Percentiles rank a stretch among this genome's conserved stretches.
Evolutionary conservation across 331 rosid genomes (phyloP).

Genomic region (Rhamnella rubrinervis): DNA sequence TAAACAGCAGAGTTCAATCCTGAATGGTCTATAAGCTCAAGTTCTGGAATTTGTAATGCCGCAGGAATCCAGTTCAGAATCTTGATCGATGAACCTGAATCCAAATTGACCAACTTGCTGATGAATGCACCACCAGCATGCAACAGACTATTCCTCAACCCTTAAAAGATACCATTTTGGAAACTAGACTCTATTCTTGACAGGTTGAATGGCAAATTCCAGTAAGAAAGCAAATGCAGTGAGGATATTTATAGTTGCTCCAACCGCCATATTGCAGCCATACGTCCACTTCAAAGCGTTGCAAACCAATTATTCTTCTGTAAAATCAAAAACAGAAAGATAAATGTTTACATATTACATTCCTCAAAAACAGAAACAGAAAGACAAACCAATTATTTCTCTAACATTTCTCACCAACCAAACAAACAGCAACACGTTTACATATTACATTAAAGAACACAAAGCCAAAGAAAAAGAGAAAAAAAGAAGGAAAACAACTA

Average conservation of each 20-base stretch:
- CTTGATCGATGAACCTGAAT: slow-evolving; percentile 63
- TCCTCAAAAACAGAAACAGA: too few species aligned
- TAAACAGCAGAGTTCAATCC: slow-evolving; percentile 92
- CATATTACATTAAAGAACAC: too few species aligned
- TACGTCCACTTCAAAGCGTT: slow-evolving; percentile 22
- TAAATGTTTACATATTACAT: too few species aligned
- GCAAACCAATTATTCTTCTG: slow-evolving; percentile 33
- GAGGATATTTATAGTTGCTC: slow-evolving; percentile 85
- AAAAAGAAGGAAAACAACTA: too few species aligned
- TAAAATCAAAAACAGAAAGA: slow-evolving; percentile 10
- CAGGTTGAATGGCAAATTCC: slow-evolving; percentile 86
- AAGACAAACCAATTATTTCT: too few species aligned
- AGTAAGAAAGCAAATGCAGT: slow-evolving; percentile 70
- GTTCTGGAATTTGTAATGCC: slow-evolving; percentile 92
- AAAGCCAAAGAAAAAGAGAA: too few species aligned
- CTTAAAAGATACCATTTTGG: slow-evolving; percentile 94
- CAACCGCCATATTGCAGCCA: slow-evolving; percentile 94
- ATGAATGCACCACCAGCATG: slow-evolving; percentile 42
- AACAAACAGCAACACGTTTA: too few species aligned
- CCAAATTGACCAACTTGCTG: slow-evolving; percentile 82
- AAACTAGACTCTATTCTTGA: slow-evolving; percentile 86
- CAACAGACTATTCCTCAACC: slow-evolving; percentile 54
- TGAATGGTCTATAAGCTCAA: slow-evolving; percentile 84
- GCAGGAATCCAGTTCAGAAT: slow-evolving; percentile 96
- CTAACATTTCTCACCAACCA: too few species aligned